phyloP scores from a whole-genome alignment of 164 flowering plant genomes.

The Platanus orientalis region DNA sequence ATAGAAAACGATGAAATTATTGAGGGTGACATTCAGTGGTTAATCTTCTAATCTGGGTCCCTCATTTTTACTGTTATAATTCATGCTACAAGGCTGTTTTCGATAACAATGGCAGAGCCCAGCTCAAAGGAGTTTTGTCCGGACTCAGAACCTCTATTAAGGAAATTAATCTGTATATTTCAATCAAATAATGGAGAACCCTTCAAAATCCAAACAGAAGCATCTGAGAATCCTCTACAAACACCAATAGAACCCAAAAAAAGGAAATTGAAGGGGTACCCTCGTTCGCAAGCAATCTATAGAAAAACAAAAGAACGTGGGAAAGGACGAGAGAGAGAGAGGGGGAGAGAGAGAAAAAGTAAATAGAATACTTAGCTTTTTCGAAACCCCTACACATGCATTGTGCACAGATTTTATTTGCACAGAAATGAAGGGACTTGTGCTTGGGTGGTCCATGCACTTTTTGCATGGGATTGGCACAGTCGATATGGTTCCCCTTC shows the following conservation, averaged over 20 bases:
- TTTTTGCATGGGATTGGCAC: too few relatives aligned
- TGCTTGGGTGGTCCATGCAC: too few relatives aligned
- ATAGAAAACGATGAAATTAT: too few relatives aligned
- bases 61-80: conserved; percentile 27
- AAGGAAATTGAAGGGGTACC: conserved; percentile 30
- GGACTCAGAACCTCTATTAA: conserved; percentile 1
- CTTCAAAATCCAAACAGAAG: too few relatives aligned
- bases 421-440: background rate
- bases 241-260: too few relatives aligned
- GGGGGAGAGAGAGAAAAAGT: background rate
- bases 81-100: background rate
- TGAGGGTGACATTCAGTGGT: conserved; percentile 10
- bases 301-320: conserved; percentile 4
- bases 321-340: background rate
- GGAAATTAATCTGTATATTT: conserved; percentile 13
- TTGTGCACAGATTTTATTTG: background rate
- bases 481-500: too few relatives aligned
- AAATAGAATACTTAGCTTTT: too few relatives aligned
- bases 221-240: too few relatives aligned
- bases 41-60: conserved; percentile 29
- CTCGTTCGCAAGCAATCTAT: conserved; percentile 43
- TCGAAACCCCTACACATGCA: too few relatives aligned
- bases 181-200: background rate
- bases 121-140: conserved; percentile 10
- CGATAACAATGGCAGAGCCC: conserved; percentile 8